Conservation (phyloP, 768 basidiomycete genomes). For the Pulveroboletus sp. region DNA sequence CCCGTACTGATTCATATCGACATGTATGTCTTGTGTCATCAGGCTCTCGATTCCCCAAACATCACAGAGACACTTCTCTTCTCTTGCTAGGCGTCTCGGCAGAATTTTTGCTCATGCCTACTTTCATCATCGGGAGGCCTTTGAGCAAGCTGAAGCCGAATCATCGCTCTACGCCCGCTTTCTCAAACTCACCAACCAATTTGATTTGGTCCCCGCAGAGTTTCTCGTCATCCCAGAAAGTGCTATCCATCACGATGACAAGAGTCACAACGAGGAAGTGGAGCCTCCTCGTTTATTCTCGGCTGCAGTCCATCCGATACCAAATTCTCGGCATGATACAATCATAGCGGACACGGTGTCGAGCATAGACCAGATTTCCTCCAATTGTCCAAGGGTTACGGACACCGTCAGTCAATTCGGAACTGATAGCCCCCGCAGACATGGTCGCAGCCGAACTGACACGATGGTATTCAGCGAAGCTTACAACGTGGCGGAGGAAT, state of each 20-base stretch:
- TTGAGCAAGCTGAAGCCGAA: conserved; percentile 87
- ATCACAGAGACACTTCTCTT: conserved; percentile 84
- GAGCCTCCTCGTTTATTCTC: conserved; percentile 38
- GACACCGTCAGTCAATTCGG: conserved; percentile 11
- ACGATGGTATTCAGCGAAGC: conserved; percentile 67
- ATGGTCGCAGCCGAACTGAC: conserved; percentile 59
- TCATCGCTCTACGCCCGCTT: conserved; percentile 88
- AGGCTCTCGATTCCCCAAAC: conserved; percentile 78
- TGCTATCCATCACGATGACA: conserved; percentile 29
- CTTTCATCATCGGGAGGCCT: conserved; percentile 89
- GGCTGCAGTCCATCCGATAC: conserved; percentile 35
- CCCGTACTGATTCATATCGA: conserved; percentile 17
- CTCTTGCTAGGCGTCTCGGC: conserved; percentile 84
- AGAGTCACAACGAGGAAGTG: conserved; percentile 27
- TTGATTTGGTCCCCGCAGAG: conserved; percentile 75
- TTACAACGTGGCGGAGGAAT: conserved; percentile 35
- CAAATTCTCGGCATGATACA: conserved; percentile 9
- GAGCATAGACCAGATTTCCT: conserved; percentile 8
- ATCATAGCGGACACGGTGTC: conserved; percentile 3
- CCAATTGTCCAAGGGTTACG: conserved; percentile 19
- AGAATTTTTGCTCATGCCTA: conserved; percentile 97
- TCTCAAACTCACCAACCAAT: conserved; percentile 73
- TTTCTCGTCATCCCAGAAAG: conserved; percentile 75
- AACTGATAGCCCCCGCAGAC: conserved; percentile 39
- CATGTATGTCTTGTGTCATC: conserved; percentile 1